phyloP scores from a whole-genome alignment of 2,329 filamentous ascomycete species.

The Aspergillus cejpii region DNA sequence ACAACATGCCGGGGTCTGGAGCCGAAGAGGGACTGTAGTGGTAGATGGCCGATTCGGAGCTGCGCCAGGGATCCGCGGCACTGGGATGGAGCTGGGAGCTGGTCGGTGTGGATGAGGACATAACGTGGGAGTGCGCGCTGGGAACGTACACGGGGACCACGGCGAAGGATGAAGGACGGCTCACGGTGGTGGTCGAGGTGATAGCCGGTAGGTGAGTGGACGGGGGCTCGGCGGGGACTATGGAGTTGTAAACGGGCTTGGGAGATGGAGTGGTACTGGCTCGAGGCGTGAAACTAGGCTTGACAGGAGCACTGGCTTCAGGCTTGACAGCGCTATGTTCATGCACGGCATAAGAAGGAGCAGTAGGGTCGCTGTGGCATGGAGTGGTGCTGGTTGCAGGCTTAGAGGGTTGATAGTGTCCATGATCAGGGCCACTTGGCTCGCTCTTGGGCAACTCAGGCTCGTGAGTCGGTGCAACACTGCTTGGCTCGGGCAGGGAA shows the following conservation, averaged over 20 bases:
- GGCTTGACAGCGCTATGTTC: neutral
- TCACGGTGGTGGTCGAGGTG: constrained; percentile 9
- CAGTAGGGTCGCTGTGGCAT: neutral
- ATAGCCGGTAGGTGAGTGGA: neutral
- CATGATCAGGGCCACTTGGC: neutral
- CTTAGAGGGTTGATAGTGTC: neutral
- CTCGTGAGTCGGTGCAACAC: neutral
- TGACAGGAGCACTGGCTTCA: neutral
- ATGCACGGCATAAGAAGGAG: neutral
- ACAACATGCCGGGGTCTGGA: constrained; percentile 30
- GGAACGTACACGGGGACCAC: constrained; percentile 27
- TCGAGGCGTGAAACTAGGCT: too few relatives aligned
- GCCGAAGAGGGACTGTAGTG: constrained; percentile 36
- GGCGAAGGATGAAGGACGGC: constrained; percentile 16
- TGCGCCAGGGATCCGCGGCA: constrained; percentile 43
- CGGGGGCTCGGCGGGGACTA: neutral
- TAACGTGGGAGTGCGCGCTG: too few relatives aligned
- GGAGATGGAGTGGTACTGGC: too few relatives aligned
- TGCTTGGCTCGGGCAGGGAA: neutral
- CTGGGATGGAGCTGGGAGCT: constrained; percentile 33
- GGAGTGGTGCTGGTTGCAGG: neutral
- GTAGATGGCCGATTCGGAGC: constrained; percentile 8
- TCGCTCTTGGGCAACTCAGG: neutral
- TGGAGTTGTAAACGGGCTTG: too few relatives aligned
- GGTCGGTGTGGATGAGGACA: too few relatives aligned